phyloP scores from a whole-genome alignment of 2,329 filamentous ascomycete genomes.

The Fusarium protoensiforme region DNA sequence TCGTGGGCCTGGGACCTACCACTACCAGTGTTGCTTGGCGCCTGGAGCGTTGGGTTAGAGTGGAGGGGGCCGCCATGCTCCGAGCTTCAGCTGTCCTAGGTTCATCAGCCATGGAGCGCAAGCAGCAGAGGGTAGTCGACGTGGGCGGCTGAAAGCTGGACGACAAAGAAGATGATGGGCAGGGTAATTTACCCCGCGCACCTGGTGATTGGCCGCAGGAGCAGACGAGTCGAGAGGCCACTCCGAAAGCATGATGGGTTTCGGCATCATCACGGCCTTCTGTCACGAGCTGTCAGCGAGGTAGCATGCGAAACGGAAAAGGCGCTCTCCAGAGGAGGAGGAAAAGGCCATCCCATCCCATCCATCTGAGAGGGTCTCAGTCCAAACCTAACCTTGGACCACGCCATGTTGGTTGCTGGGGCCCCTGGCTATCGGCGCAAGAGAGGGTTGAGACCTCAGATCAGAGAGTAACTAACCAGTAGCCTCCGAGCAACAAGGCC shows the following conservation, averaged over 20 bases:
- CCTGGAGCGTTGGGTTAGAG: background rate
- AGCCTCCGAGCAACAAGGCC: constrained; percentile 25
- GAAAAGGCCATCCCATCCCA: background rate
- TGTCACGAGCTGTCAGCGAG: constrained; percentile 21
- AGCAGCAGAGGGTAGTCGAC: background rate
- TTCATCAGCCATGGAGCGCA: background rate
- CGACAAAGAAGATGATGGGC: constrained; percentile 2
- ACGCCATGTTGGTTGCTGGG: constrained; percentile 23
- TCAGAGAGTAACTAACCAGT: constrained; percentile 9
- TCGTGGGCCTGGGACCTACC: background rate
- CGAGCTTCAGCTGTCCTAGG: constrained; percentile 6
- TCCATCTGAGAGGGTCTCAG: background rate
- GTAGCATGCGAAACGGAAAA: constrained; percentile 13
- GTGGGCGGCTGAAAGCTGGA: constrained; percentile 16
- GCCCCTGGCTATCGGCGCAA: constrained; percentile 8
- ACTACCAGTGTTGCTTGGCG: constrained; percentile 3
- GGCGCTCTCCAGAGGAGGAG: background rate
- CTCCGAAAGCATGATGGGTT: constrained; percentile 27
- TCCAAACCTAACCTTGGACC: constrained; percentile 22
- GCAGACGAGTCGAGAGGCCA: background rate
- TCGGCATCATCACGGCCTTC: constrained; percentile 33
- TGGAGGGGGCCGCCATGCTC: background rate
- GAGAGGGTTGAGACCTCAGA: background rate
- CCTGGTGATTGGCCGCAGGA: constrained; percentile 18
- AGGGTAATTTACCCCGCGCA: constrained; percentile 22